Evolutionary conservation across 805 yeast genomes (phyloP), one percentile per base, ranked within the genome.

Genomic region (Candida nemodendra): DNA sequence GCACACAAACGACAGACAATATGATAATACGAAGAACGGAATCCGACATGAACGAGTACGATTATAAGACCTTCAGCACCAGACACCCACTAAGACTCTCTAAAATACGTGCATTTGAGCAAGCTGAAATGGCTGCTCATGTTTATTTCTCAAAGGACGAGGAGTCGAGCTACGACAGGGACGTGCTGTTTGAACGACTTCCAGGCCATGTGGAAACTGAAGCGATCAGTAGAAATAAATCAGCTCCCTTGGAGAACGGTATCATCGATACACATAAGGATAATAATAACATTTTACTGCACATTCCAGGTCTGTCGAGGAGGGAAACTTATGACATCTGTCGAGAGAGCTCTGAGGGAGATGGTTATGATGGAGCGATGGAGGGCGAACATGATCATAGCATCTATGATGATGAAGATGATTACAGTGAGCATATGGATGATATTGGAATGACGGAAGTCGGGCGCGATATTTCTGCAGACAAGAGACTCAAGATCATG

Each of bases 31-130:
- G 56, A 13, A 46, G 47, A n/a, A 43, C 44, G 12, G 56, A 50
- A 13, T 41, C 52, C 3, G 61, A 56, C 25, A 45, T 54, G 42
- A 50, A 53, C 30, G 61, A 61, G 29, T 64, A 59, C 37, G 67
- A 63, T 29, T 64, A 63, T 35, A 55, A 57, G 38, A 59, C 62
- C 6, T 64, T 64, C 42, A 54, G 61, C 38, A 51, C 64, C 1
- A 51, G 38, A 2, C 63, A 61, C 33, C 65, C 65, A 15, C 34
- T 64, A 27, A 36, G 68, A 34, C 25, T 55, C 11, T 57, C 65
- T 15, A 64, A 63, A 42, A 49, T 64, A 3, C 50, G 57, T 30
- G 68, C 67, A 4, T 53, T 64, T 41, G 68, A 64, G 39, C 66
- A 63, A 34, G 59, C 64, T 5, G 69, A 64, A 35, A 41, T 56